These are phyloP conservation scores for Lichtheimia hyalospora DNA, from an alignment of 371 early-diverging fungal species.

Conservation along the genomic window DNA sequence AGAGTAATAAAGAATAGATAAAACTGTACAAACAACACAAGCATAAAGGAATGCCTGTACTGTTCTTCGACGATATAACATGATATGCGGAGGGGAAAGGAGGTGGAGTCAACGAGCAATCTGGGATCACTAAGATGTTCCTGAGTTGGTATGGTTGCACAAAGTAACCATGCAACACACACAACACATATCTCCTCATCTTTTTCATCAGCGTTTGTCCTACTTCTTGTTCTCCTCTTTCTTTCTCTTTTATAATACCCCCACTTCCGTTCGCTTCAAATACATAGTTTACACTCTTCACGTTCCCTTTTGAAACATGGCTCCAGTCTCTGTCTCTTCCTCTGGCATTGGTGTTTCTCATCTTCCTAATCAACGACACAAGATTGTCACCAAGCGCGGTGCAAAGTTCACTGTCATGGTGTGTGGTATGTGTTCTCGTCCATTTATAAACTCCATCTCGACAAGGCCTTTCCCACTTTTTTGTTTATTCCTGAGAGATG, in stretches of 20 bases:
- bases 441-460: neutral
- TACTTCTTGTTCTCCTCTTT: neutral
- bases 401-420: slow-evolving; percentile 95
- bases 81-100: too few species aligned
- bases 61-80: too few species aligned
- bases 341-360: slow-evolving; percentile 93
- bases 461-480: neutral
- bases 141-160: too few species aligned
- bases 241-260: slow-evolving; percentile 1
- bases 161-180: too few species aligned
- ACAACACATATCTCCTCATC: too few species aligned
- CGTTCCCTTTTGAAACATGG: slow-evolving; percentile 27
- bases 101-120: too few species aligned
- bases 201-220: too few species aligned
- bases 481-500: too few species aligned
- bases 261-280: neutral
- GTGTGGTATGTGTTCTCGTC: slow-evolving; percentile 70
- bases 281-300: slow-evolving; percentile 6
- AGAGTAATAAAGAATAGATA: slow-evolving; percentile 3
- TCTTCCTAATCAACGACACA: slow-evolving; percentile 96
- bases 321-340: slow-evolving; percentile 51
- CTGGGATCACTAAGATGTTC: too few species aligned
- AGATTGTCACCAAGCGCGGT: slow-evolving; percentile 91
- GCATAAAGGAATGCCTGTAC: too few species aligned
- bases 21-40: neutral